Base-by-base conservation (phyloP, 176 grass and related monocot species). In the Oropetium thomaeum region DNA sequence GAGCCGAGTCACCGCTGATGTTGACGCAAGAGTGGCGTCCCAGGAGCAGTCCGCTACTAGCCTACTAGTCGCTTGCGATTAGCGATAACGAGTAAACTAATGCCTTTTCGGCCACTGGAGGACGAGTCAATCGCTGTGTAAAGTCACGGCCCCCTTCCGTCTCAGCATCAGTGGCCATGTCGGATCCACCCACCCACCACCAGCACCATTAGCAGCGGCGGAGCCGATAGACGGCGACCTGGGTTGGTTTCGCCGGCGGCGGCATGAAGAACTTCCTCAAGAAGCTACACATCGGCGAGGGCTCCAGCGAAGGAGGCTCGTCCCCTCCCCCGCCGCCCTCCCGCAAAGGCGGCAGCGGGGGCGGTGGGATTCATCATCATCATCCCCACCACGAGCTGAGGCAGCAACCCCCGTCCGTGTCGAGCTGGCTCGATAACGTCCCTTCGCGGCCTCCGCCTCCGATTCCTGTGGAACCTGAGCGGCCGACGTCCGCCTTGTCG, bases 181-280 rank as follows among this genome's bases (percentile, higher is more conserved):
- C 90, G 82, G 90, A 92, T 89, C 90, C 79, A 85, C 74, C 86
- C 73, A 76, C 82, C 78, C 86, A 79, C 65, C 83, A 70, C 67
- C 82, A 84, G 14, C 67, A 77, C 76, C 89, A 67, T 31, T 77
- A 70, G 45, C 23, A 74, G 29, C 43, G 26, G 22, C 29, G 42
- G 59, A 76, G 59, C 63, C 42, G 78, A 71, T 73, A 88, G 76
- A 65, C 28, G 75, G 42, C 53, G 62, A 74, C 82, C 34, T 65
- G 68, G 75, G 73, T 74, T 35, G 69, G 49, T 23, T 47, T 41
- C 62, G 69, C 48, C 35, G 68, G 42, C 22, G 65, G 66, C 58
- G 80, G 64, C 42, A 99, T 99, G 96, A 99, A 95, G 84, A 99
- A 90, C 89, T 87, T 99, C 85, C 83, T 99, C 68, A 87, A 87